Evolutionary conservation across 495 filamentous ascomycete species (phyloP).

Genomic region (Filosporella fistucella): DNA sequence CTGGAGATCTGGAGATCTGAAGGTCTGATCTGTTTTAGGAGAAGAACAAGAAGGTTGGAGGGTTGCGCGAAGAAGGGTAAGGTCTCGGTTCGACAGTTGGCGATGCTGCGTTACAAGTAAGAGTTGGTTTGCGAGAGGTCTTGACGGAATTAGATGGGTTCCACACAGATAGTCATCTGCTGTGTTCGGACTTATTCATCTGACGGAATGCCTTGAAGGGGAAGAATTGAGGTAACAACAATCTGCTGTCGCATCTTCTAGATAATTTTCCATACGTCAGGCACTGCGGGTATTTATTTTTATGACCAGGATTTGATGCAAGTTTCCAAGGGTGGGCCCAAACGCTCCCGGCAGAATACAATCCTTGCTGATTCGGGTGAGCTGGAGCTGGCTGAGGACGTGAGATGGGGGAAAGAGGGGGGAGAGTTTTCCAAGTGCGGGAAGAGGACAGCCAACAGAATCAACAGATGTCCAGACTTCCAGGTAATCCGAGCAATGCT

Average conservation of each 20-base stretch:
- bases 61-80: too few species aligned
- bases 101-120: constrained; percentile 1
- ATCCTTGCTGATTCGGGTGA: too few species aligned
- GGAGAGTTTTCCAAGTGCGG: too few species aligned
- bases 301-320: constrained; percentile 15
- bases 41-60: too few species aligned
- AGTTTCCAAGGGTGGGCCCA: constrained; percentile 13
- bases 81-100: too few species aligned
- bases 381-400: too few species aligned
- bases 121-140: background rate
- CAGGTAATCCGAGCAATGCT: too few species aligned
- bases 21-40: too few species aligned
- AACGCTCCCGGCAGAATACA: constrained; percentile 10
- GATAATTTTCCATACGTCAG: constrained; percentile 21
- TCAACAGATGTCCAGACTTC: too few species aligned
- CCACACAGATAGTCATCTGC: constrained; percentile 12
- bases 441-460: too few species aligned
- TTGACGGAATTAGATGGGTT: background rate
- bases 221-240: constrained; percentile 5
- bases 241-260: constrained; percentile 3
- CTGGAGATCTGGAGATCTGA: constrained; percentile 3
- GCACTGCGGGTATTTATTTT: constrained; percentile 5
- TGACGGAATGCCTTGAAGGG: background rate
- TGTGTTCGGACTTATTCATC: constrained; percentile 2
- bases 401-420: too few species aligned